These are phyloP conservation scores for Rhynchospora pubera DNA, from an alignment of 176 grass and related monocot species.

Conservation along the genomic window DNA sequence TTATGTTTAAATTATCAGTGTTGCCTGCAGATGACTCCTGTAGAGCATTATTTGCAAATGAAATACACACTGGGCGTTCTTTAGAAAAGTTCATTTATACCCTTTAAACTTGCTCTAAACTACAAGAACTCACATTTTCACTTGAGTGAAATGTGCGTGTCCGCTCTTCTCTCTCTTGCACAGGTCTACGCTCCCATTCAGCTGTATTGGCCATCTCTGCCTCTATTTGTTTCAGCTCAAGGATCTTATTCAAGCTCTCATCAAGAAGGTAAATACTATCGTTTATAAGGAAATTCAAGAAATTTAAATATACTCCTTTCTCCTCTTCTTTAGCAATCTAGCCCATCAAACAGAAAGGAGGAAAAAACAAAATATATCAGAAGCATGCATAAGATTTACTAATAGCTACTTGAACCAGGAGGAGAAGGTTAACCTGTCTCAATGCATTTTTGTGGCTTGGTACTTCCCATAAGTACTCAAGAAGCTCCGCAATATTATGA, in stretches of 20 bases:
- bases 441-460: slow-evolving; percentile 86
- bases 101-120: not conserved
- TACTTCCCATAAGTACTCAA: slow-evolving; percentile 95
- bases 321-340: slow-evolving; percentile 94
- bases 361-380: not conserved
- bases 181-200: slow-evolving; percentile 67
- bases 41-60: not conserved
- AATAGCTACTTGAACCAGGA: slow-evolving; percentile 15
- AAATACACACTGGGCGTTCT: not conserved
- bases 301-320: slow-evolving; percentile 95
- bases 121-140: slow-evolving; percentile 72
- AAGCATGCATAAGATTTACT: not conserved
- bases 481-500: slow-evolving; percentile 95
- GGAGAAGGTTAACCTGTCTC: slow-evolving; percentile 49
- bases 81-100: not conserved
- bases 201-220: slow-evolving; percentile 77
- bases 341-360: slow-evolving; percentile 9
- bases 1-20: not conserved
- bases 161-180: slow-evolving; percentile 92
- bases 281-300: slow-evolving; percentile 94
- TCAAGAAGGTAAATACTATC: slow-evolving; percentile 99
- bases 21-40: not conserved
- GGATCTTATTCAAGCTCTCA: slow-evolving; percentile 98
- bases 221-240: slow-evolving; percentile 93
- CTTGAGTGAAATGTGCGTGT: slow-evolving; percentile 74